A percentile compares a stretch with the other conserved stretches of the same genome.
phyloP scores from a whole-genome alignment of 495 filamentous ascomycete species.

The Xylaria curta region DNA sequence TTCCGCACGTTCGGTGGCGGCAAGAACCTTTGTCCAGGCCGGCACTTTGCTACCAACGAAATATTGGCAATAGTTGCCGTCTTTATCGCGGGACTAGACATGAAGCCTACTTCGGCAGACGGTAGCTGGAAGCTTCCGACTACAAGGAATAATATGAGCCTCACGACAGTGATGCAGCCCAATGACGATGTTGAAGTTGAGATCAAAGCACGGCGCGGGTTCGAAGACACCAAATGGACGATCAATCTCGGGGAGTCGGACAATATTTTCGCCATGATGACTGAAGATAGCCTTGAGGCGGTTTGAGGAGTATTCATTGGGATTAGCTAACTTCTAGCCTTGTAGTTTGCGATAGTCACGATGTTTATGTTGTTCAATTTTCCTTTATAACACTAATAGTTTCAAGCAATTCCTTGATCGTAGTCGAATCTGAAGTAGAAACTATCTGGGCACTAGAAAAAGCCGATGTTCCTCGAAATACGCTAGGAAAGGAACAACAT shows the following conservation, averaged over 20 bases:
- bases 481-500: too few species aligned
- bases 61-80: constrained; percentile 32
- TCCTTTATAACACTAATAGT: too few species aligned
- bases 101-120: constrained; percentile 21
- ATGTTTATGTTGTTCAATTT: too few species aligned
- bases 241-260: constrained; percentile 30
- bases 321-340: too few species aligned
- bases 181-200: constrained; percentile 42
- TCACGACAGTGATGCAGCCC: constrained; percentile 38
- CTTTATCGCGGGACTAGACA: constrained; percentile 36
- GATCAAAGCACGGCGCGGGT: constrained; percentile 33
- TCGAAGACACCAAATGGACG: constrained; percentile 34
- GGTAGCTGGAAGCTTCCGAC: constrained; percentile 35
- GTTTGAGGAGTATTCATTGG: not conserved
- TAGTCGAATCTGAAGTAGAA: too few species aligned
- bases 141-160: constrained; percentile 33
- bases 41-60: too few species aligned
- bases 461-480: too few species aligned
- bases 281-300: constrained; percentile 23
- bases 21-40: constrained; percentile 33
- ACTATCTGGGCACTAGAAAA: too few species aligned
- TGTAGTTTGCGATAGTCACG: too few species aligned
- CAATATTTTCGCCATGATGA: constrained; percentile 30
- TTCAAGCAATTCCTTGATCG: too few species aligned
- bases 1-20: constrained; percentile 42